These are phyloP conservation scores for Fusarium sp. DNA, from an alignment of 2,329 filamentous ascomycete genomes.

Conservation along the genomic window DNA sequence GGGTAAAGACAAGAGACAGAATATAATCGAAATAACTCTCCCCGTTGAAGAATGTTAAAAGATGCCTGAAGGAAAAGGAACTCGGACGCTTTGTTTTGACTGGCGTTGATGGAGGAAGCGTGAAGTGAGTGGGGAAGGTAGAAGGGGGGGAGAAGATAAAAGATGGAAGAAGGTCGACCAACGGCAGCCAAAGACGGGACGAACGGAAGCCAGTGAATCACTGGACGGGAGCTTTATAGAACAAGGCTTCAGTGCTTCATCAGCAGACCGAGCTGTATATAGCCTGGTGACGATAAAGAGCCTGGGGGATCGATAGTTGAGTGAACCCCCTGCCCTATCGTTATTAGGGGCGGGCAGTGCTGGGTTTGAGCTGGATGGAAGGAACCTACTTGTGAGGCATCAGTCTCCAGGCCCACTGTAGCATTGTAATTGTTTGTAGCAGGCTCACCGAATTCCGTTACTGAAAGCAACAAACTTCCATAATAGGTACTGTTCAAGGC, in stretches of 20 bases:
- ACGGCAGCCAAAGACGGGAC: background rate
- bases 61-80: background rate
- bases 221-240: background rate
- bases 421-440: background rate
- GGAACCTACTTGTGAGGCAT: no score
- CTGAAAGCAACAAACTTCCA: background rate
- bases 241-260: background rate
- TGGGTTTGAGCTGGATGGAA: background rate
- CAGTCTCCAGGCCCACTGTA: background rate
- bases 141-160: constrained; percentile 6
- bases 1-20: background rate
- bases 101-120: constrained; percentile 8
- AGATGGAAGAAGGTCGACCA: constrained; percentile 3
- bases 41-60: background rate
- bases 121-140: background rate
- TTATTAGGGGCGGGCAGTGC: constrained; percentile 4
- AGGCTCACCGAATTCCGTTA: background rate
- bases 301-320: background rate
- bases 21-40: background rate
- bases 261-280: background rate
- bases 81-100: constrained; percentile 4
- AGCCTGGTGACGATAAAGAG: background rate
- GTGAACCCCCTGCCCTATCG: constrained; percentile 2
- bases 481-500: no score
- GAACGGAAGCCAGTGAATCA: background rate